Base-by-base conservation (phyloP, 140 eudicot species). In the Oenanthe javanica region DNA sequence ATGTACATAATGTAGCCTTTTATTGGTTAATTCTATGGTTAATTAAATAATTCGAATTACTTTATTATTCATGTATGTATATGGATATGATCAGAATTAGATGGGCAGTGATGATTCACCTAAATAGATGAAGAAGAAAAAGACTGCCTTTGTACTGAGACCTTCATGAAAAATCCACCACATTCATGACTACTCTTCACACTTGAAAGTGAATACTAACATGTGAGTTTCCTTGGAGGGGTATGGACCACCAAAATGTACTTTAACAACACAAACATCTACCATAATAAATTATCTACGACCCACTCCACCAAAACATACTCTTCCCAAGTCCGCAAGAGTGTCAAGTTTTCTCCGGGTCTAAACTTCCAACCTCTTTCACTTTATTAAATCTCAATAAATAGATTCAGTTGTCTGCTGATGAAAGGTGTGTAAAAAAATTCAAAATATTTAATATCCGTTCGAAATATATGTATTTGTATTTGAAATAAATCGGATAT, bases 161-260 rank as follows among this genome's bases (percentile, higher is more conserved):
- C 82, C 80, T 69, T 57, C 67, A 47, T 74, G 77, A 71, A 82
- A 80, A 76, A 63, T 85, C 85, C 63, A 82, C 80, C 70, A 82
- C 84, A 82, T 83, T 86, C 83, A 86, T 81, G 81, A 83, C 78
- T 92, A 86, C 52, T 27, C 72, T 66, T 90, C 45, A 11, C 25
- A 52, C 79, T 36, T 77, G 50, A 67, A 69, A 80, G 69, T 47
- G 54, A 80, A 88, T 75, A 84, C 77, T 23, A 83, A 85, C 91
- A 82, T 77, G 82, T 66, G 79, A 86, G 85, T 82, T 15, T 38
- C 77, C 84, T 3, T 40, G 43, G 43, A 40, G 43, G 43, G n/a
- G n/a, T 90, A 54, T 84, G 86, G 79, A 81, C 86, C 89, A 88
- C 91, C 75, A 70, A 66, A 5, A 61, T 6, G 52, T 5, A 78